These are phyloP conservation scores for Aspergillus glaucus DNA, from an alignment of 2,329 filamentous ascomycete genomes.

Conservation along the genomic window DNA sequence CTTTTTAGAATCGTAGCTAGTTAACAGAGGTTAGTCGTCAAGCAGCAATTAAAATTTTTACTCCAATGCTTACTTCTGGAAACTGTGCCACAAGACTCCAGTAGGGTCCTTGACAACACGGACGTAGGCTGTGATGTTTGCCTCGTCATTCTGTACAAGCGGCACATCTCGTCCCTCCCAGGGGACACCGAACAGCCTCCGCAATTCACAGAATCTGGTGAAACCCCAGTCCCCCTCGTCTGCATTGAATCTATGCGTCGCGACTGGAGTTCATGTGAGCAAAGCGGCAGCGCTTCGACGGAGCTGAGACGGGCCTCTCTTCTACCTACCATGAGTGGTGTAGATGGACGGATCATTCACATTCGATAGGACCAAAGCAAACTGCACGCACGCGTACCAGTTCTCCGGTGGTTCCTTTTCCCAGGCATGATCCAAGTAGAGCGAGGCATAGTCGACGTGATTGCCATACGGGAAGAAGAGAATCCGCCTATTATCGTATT, in stretches of 20 bases:
- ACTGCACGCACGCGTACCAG: slow-evolving; percentile 96
- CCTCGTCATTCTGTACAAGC: slow-evolving; percentile 43
- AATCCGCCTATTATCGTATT: slow-evolving; percentile 62
- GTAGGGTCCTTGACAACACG: slow-evolving; percentile 45
- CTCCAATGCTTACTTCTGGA: slow-evolving; percentile 33
- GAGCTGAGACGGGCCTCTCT: not conserved
- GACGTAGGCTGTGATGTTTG: slow-evolving; percentile 43
- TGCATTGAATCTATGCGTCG: slow-evolving; percentile 92
- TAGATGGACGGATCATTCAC: slow-evolving; percentile 83
- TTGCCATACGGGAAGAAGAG: slow-evolving; percentile 95
- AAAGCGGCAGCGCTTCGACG: not conserved
- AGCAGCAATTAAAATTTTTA: not conserved
- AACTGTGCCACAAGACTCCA: slow-evolving; percentile 44
- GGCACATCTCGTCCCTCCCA: slow-evolving; percentile 65
- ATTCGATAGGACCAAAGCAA: slow-evolving; percentile 90
- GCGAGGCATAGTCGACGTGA: slow-evolving; percentile 85
- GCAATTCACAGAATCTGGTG: slow-evolving; percentile 86
- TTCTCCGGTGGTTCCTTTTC: slow-evolving; percentile 72
- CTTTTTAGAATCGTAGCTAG: slow-evolving; percentile 91
- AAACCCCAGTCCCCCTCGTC: slow-evolving; percentile 99
- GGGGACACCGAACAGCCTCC: slow-evolving; percentile 71
- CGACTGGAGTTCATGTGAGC: slow-evolving; percentile 39
- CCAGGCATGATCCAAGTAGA: slow-evolving; percentile 94
- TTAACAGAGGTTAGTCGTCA: slow-evolving; percentile 18
- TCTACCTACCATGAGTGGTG: slow-evolving; percentile 57